These are phyloP conservation scores for Globisporangium yorkense DNA, from an alignment of 352 stramenopile genomes.

Conservation along the genomic window DNA sequence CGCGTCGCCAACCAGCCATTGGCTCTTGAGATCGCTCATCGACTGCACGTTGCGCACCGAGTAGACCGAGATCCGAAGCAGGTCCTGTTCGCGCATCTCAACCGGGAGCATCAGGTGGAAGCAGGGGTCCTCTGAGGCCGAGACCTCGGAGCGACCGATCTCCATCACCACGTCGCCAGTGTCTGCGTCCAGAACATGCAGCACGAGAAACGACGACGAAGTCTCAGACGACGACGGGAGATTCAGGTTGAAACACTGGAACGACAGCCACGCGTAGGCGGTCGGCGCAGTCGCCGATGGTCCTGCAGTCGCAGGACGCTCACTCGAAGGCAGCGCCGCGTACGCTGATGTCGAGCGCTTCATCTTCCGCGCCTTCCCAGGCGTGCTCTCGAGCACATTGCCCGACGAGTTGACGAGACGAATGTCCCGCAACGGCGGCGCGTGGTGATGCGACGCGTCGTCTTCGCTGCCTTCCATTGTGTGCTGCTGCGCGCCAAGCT, in stretches of 20 bases:
- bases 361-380: conserved; percentile 2
- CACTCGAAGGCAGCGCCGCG: not conserved
- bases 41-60: conserved; percentile 50
- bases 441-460: not conserved
- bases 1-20: conserved; percentile 70
- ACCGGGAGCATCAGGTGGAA: conserved; percentile 78
- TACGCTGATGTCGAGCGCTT: conserved; percentile 12
- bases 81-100: conserved; percentile 39
- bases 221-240: conserved; percentile 38
- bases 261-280: conserved; percentile 66
- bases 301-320: not conserved
- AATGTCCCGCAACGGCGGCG: not conserved
- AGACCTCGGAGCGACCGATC: conserved; percentile 73
- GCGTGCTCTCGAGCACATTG: conserved; percentile 3
- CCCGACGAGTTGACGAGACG: conserved; percentile 11
- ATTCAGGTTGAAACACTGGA: conserved; percentile 78
- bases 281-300: not conserved
- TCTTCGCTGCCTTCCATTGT: not conserved
- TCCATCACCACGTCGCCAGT: conserved; percentile 37
- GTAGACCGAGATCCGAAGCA: conserved; percentile 67
- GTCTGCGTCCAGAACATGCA: conserved; percentile 47
- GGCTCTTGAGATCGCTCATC: conserved; percentile 54
- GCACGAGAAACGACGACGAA: conserved; percentile 59
- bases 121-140: conserved; percentile 56
- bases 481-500: conserved; percentile 8